Percentiles rank a stretch among this genome's conserved stretches.
phyloP scores from a whole-genome alignment of 2,329 filamentous ascomycete species.

The Chaetomiaceae sp. region DNA sequence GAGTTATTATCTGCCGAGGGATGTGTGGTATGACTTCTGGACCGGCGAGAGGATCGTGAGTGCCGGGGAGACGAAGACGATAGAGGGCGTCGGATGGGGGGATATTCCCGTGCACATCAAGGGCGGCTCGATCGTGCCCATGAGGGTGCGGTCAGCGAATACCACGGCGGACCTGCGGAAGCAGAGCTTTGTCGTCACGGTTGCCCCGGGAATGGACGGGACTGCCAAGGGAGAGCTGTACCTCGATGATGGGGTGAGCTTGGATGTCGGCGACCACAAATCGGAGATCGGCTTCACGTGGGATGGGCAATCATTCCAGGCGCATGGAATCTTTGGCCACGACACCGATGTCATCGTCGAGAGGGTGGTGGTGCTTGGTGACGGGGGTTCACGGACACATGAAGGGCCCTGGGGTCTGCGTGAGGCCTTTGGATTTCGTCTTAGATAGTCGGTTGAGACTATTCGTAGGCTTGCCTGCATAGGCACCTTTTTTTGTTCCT shows the following conservation, averaged over 20 bases:
- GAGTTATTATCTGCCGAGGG: constrained; percentile 20
- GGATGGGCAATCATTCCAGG: constrained; percentile 17
- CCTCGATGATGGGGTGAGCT: constrained; percentile 43
- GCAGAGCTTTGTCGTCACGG: constrained; percentile 44
- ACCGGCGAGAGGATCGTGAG: constrained; percentile 43
- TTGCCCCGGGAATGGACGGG: constrained; percentile 46
- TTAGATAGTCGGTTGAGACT: no score
- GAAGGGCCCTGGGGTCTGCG: constrained; percentile 16
- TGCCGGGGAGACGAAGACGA: constrained; percentile 28
- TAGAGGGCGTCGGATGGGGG: constrained; percentile 15
- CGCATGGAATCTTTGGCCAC: constrained; percentile 22
- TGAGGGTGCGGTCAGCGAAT: constrained; percentile 47
- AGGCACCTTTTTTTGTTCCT: no score
- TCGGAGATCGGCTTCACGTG: constrained; percentile 21
- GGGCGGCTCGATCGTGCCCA: constrained; percentile 56
- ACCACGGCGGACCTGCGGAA: constrained; percentile 47
- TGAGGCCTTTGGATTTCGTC: constrained; percentile 10
- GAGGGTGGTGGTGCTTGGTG: constrained; percentile 19
- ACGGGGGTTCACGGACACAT: not conserved
- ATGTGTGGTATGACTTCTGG: constrained; percentile 47
- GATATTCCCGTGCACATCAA: constrained; percentile 60
- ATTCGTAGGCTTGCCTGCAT: no score
- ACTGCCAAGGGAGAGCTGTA: constrained; percentile 46
- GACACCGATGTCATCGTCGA: constrained; percentile 16
- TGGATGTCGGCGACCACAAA: constrained; percentile 16